Conservation (phyloP, 345 rosid species). For the Excoecaria agallocha region DNA sequence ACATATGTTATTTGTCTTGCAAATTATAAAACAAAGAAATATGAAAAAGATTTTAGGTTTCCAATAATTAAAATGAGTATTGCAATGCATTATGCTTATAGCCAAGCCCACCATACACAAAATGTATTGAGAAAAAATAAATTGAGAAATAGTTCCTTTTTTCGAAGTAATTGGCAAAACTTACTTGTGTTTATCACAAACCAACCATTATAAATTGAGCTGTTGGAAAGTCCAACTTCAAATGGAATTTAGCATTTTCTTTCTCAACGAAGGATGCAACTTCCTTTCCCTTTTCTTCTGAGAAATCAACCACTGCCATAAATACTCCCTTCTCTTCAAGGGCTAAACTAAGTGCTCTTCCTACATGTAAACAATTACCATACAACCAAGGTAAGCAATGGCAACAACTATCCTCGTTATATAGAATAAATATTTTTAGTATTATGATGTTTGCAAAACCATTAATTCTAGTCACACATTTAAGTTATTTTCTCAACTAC, state of each 20-base stretch:
- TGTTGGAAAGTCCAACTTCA: constrained; percentile 51
- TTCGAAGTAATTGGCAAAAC: constrained; percentile 9
- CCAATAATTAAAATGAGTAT: neutral
- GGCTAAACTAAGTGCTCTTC: constrained; percentile 80
- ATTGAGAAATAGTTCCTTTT: neutral
- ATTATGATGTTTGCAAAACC: neutral
- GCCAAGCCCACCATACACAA: neutral
- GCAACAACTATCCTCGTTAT: neutral
- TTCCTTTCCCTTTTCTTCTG: constrained; percentile 71
- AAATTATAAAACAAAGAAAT: neutral
- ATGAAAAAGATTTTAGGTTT: neutral
- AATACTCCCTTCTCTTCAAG: constrained; percentile 79
- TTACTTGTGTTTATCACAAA: constrained; percentile 64
- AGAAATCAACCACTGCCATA: constrained; percentile 68
- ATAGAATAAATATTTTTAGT: neutral
- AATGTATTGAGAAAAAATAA: neutral
- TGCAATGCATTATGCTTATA: neutral
- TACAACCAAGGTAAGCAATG: neutral
- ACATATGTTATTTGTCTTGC: neutral
- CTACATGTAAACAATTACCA: constrained; percentile 38
- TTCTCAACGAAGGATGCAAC: constrained; percentile 46
- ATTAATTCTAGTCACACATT: neutral
- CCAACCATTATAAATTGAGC: constrained; percentile 64
- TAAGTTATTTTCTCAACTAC: neutral
- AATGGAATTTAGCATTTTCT: constrained; percentile 62